Percentiles rank a stretch among this genome's conserved stretches.
Conservation (phyloP, 192 early-diverging fungal species). For the Backusella tuberculispora region DNA sequence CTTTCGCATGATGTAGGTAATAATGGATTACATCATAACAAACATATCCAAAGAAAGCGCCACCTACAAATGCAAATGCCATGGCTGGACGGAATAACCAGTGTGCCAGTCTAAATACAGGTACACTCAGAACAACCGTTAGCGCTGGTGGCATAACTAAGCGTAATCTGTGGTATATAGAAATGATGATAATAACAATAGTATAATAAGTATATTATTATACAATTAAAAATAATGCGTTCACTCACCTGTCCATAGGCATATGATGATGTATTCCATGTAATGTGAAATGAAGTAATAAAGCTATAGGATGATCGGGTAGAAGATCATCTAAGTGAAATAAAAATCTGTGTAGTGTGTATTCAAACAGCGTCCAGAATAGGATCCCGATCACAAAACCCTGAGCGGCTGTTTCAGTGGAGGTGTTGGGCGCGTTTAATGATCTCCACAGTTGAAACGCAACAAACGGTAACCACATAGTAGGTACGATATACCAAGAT, state of each 20-base stretch:
- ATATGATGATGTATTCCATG: slow-evolving; percentile 97
- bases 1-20: slow-evolving; percentile 90
- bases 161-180: slow-evolving; percentile 59
- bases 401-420: slow-evolving; percentile 30
- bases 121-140: slow-evolving; percentile 64
- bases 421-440: neutral
- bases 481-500: slow-evolving; percentile 88
- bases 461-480: slow-evolving; percentile 83
- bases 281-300: slow-evolving; percentile 85
- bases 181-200: neutral
- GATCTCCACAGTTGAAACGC: slow-evolving; percentile 48
- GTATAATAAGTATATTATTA: neutral
- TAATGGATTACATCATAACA: slow-evolving; percentile 93
- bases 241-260: slow-evolving; percentile 86
- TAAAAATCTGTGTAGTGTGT: slow-evolving; percentile 88
- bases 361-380: slow-evolving; percentile 88
- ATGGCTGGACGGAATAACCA: slow-evolving; percentile 58
- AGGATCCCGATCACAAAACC: slow-evolving; percentile 69
- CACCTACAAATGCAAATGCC: slow-evolving; percentile 71
- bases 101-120: slow-evolving; percentile 56
- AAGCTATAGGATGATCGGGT: slow-evolving; percentile 80
- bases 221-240: neutral
- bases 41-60: slow-evolving; percentile 81
- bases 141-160: slow-evolving; percentile 97
- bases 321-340: slow-evolving; percentile 91